phyloP scores from a whole-genome alignment of 1,139 yeast genomes.

The Magnusiomyces ingens region DNA sequence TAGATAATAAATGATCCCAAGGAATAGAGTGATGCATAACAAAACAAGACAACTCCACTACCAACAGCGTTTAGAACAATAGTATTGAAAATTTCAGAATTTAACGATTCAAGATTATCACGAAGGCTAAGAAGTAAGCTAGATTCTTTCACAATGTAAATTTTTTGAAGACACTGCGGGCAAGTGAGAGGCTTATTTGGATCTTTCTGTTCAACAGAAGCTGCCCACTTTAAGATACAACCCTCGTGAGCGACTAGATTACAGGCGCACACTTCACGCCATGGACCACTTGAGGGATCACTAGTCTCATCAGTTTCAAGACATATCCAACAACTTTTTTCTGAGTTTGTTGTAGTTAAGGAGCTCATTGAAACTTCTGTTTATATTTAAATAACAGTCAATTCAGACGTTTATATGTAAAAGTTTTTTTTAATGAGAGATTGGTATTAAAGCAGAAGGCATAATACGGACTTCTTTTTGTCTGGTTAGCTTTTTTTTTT shows the following conservation, averaged over 20 bases:
- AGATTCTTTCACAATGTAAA: slow-evolving; percentile 28
- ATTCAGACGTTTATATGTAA: too few species aligned
- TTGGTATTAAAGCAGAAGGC: too few species aligned
- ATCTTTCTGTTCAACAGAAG: slow-evolving; percentile 28
- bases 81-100: slow-evolving; percentile 21
- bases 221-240: slow-evolving; percentile 41
- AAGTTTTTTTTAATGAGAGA: too few species aligned
- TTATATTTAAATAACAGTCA: too few species aligned
- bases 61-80: slow-evolving; percentile 27
- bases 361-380: too few species aligned
- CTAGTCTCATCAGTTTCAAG: slow-evolving; percentile 36
- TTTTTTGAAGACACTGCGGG: slow-evolving; percentile 41
- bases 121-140: slow-evolving; percentile 26
- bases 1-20: slow-evolving; percentile 34
- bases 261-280: slow-evolving; percentile 41
- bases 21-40: slow-evolving; percentile 26
- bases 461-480: too few species aligned
- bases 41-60: slow-evolving; percentile 25
- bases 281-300: slow-evolving; percentile 22
- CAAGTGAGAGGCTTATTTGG: slow-evolving; percentile 29
- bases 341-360: background rate
- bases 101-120: slow-evolving; percentile 22
- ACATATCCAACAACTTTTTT: slow-evolving; percentile 41
- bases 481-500: too few species aligned
- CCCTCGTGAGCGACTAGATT: slow-evolving; percentile 38